Evolutionary conservation across 2,329 filamentous ascomycete species (phyloP).

Genomic region (Aspergillus sclerotialis): DNA sequence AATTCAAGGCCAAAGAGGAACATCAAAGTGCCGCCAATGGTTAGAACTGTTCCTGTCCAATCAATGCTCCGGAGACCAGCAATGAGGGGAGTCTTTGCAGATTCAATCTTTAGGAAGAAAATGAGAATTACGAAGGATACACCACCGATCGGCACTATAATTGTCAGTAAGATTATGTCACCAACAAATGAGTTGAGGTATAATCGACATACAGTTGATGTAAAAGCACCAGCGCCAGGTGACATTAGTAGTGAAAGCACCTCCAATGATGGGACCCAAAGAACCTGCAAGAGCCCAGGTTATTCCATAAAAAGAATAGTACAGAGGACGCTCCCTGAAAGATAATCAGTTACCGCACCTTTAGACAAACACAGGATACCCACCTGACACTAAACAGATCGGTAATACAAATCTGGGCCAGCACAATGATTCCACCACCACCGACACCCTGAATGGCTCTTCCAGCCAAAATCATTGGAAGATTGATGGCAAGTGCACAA

Average conservation of each 20-base stretch:
- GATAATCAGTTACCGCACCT: slow-evolving; percentile 6
- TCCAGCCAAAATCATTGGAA: slow-evolving; percentile 57
- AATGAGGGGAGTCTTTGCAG: slow-evolving; percentile 51
- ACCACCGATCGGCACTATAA: slow-evolving; percentile 51
- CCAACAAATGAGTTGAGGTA: slow-evolving; percentile 1
- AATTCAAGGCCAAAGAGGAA: slow-evolving; percentile 80
- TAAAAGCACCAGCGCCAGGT: slow-evolving; percentile 57
- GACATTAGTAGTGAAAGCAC: slow-evolving; percentile 52
- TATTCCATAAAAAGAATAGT: slow-evolving; percentile 56
- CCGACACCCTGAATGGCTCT: slow-evolving; percentile 58
- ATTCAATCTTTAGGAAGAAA: slow-evolving; percentile 56
- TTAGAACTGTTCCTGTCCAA: slow-evolving; percentile 55
- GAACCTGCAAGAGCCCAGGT: slow-evolving; percentile 57
- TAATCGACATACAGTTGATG: slow-evolving; percentile 44
- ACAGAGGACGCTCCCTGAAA: slow-evolving; percentile 48
- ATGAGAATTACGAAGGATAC: slow-evolving; percentile 52
- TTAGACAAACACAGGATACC: slow-evolving; percentile 1
- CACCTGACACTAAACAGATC: slow-evolving; percentile 57
- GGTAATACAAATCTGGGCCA: slow-evolving; percentile 58
- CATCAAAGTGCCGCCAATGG: slow-evolving; percentile 77
- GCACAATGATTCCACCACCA: slow-evolving; percentile 56
- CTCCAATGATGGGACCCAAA: slow-evolving; percentile 56
- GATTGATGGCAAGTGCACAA: slow-evolving; percentile 51
- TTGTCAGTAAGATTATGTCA: slow-evolving; percentile 5
- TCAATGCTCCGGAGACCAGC: slow-evolving; percentile 56